Evolutionary conservation across 495 filamentous ascomycete species (phyloP), one percentile per base, ranked within the genome.

Genomic region (Tirmania nivea): DNA sequence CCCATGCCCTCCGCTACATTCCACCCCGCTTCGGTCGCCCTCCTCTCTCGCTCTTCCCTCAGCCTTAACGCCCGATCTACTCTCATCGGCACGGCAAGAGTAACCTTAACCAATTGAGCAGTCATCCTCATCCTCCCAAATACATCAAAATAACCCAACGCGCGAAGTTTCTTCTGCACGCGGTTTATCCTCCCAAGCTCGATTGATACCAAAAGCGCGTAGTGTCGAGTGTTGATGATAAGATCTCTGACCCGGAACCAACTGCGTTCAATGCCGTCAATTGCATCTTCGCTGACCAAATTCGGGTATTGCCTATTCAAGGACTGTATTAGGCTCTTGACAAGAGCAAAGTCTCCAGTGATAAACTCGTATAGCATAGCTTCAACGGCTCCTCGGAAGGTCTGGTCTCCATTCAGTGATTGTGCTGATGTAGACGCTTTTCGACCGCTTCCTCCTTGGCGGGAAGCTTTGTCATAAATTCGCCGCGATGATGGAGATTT

Each of bases 361-460:
- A 70, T 62, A 37, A 70, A 70, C 57, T 70, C 69, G n/a, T 68
- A 59, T 12, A 70, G 55, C 19, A 70, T 63, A 31, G 63, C 58
- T 35, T 65, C 61, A 17, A 70, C 68, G 0, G 68, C 68, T 34
- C 64, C 57, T 47, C 62, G 62, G 54, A 70, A 70, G 0, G 68
- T 69, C 49, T 67, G 57, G 45, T 69, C 66, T 45, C 65, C 63
- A n/a, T 61, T 60, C 12, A 69, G 56, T 50, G 62, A 65, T 48
- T 57, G 8, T 50, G 36, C 35, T 49, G 58, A 50, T 35, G 48
- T 20, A 34, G 51, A n/a, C 35, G 36, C 19, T 37, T 14, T 35
- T n/a, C 39, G 35, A 21, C 34, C 57, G 48, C 34, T 48, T 50
- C 11, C 34, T 31, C 31, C 55, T 64, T 17, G 55, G 55, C 48